Evolutionary conservation across 805 yeast species (phyloP), one percentile per base, ranked within the genome.

Genomic region (Komagataella ulmi): DNA sequence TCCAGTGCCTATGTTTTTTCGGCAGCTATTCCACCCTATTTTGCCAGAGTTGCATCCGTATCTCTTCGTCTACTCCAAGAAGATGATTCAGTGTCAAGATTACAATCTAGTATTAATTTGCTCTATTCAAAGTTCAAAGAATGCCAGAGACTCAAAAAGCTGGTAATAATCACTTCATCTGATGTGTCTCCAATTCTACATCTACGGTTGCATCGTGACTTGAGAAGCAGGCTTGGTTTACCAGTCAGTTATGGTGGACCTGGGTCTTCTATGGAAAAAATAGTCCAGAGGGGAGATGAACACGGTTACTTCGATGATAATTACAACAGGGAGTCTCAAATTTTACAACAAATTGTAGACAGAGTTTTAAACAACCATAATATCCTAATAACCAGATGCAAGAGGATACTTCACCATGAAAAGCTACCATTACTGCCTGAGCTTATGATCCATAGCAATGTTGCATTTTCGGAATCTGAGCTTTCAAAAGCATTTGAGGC

Each of bases 11-110:
- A 88, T 64, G 93, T 93, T 54, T 93, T 88, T 65, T 85, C 95
- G 60, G 99, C 99, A 6, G 79, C 97, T 1, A 77, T 91, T 63
- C 98, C 99, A 10, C 95, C 97, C 21, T 91, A 85, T 66, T 77
- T 88, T 46, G 95, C 96, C 1, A 75, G 71, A 52, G 81, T 82
- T 2, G 77, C 77, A 1, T 76, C 86, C 0, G 64, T 61, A 30
- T 54, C 71, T 48, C 54, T 69, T 10, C 48, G 60, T 14, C 56
- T 61, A 30, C 69, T 76, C 14, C 24, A 40, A 44, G 47, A 49
- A 14, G 36, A 43, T 8, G 53, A 74, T 72, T 36, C 58, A 1
- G 59, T 72, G 3, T 30, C 52, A 3, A 57, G 58, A 12, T 62
- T 81, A 47, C 75, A 70, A 12, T 53, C 58, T 4, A 77, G 80